phyloP scores from a whole-genome alignment of 1,284 basidiomycete species.

The Marasmius sp. region DNA sequence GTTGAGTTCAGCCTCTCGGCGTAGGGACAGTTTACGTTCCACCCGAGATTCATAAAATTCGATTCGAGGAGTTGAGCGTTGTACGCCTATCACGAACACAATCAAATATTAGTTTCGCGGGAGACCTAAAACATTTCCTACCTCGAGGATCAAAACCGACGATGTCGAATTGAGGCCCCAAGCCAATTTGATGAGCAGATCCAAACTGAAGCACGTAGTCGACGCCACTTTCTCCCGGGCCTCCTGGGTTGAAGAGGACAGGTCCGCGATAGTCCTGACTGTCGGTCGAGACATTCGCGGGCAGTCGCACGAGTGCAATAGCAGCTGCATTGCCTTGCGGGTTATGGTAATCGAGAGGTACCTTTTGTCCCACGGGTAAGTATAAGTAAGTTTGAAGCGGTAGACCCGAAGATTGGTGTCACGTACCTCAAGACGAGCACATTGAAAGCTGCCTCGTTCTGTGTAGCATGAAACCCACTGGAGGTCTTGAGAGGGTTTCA shows the following conservation, averaged over 20 bases:
- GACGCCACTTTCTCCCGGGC: constrained; percentile 41
- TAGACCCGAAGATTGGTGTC: neutral
- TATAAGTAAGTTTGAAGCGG: neutral
- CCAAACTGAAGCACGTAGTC: constrained; percentile 27
- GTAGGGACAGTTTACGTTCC: constrained; percentile 8
- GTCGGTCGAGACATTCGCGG: constrained; percentile 19
- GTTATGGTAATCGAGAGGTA: constrained; percentile 18
- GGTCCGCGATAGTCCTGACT: constrained; percentile 40
- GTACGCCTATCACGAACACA: constrained; percentile 6
- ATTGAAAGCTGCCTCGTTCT: constrained; percentile 3
- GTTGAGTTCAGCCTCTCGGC: constrained; percentile 9
- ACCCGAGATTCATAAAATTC: neutral
- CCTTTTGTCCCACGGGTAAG: neutral
- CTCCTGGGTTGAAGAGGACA: constrained; percentile 52
- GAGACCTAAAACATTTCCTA: neutral
- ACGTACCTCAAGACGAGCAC: constrained; percentile 12
- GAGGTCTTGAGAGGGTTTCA: constrained; percentile 4
- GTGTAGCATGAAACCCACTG: constrained; percentile 12
- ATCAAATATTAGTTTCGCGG: neutral
- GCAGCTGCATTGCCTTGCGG: constrained; percentile 25
- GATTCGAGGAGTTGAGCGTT: neutral
- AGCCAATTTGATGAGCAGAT: constrained; percentile 26
- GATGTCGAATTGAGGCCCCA: constrained; percentile 47
- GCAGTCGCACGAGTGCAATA: constrained; percentile 36
- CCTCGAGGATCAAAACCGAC: constrained; percentile 51